Conservation (phyloP, 768 basidiomycete species). For the Kwoniella dejecticola region DNA sequence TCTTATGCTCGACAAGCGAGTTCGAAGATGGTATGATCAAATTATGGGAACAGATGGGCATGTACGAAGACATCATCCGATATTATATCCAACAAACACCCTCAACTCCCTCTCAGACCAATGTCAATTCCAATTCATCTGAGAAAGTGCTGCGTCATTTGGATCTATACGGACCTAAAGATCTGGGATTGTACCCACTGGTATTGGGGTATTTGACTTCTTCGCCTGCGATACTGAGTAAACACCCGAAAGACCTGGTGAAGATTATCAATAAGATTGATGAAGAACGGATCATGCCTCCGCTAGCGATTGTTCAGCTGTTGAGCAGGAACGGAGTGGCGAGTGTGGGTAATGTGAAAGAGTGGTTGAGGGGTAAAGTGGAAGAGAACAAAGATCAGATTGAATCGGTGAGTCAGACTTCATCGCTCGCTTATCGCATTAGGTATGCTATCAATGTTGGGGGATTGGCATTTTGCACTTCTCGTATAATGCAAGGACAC, state of each 20-base stretch:
- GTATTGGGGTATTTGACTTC: slow-evolving; percentile 88
- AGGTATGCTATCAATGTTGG: too few relatives aligned
- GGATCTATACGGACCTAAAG: slow-evolving; percentile 67
- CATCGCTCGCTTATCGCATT: too few relatives aligned
- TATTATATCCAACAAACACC: slow-evolving; percentile 77
- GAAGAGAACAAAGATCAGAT: slow-evolving; percentile 73
- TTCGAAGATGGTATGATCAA: slow-evolving; percentile 84
- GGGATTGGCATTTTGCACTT: too few relatives aligned
- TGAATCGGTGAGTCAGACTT: slow-evolving; percentile 68
- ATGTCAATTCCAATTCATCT: slow-evolving; percentile 59
- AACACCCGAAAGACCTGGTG: slow-evolving; percentile 72
- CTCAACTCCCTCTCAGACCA: too few relatives aligned
- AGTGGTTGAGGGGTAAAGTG: slow-evolving; percentile 82
- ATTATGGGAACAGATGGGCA: slow-evolving; percentile 89
- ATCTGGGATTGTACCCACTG: slow-evolving; percentile 78
- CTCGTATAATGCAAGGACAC: too few relatives aligned
- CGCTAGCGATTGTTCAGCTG: slow-evolving; percentile 84
- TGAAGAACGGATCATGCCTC: slow-evolving; percentile 77
- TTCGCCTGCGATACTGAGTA: slow-evolving; percentile 68
- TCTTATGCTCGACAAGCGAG: slow-evolving; percentile 80
- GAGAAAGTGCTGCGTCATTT: slow-evolving; percentile 72
- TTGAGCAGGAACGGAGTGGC: slow-evolving; percentile 85
- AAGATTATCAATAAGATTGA: slow-evolving; percentile 76
- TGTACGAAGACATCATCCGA: slow-evolving; percentile 92
- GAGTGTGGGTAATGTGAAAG: slow-evolving; percentile 86